Evolutionary conservation across 768 basidiomycete genomes (phyloP), one percentile per base, ranked within the genome.

Genomic region (Chalciporus pseudorubinellus): DNA sequence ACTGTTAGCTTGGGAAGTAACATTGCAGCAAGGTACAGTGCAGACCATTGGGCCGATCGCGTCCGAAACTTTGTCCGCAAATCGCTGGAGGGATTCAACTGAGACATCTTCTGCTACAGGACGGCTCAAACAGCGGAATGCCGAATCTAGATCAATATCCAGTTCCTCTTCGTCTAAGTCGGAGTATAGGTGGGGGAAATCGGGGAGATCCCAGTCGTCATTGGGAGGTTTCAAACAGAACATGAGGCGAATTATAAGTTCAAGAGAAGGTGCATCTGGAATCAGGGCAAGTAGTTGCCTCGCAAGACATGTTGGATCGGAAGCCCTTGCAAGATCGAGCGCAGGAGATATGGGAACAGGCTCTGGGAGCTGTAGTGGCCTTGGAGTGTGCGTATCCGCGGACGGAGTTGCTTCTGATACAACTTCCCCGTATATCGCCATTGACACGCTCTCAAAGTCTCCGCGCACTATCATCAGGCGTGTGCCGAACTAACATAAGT

Each of bases 391-490:
- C 12, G 66, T 61, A 2, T 68, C 55, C 11, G 65, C 65, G 8
- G 76, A 49, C 4, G 66, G 59, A 8, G 70, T 57, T 3, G 65
- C 50, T 29, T 86, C 83, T 12, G 77, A 68, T 16, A 82, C 74
- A 13, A 81, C 60, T 28, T 87, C 78, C 19, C 79, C 79, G 46
- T 78, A 78, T 52, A 78, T 73, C 46, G 61, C 66, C 58, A 67
- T 68, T 57, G 88, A 87, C 18, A 88, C 70, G 51, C 71, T 73
- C 44, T 80, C 70, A 65, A 89, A 91, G 31, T 79, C 72, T n/a
- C 89, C 90, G 60, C 84, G 85, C 55, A 92, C 76, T 51, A 92
- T 87, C 78, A 92, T 83, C 26, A 92, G 73, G 39, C 89, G 84
- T 19, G 89, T 89, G 4, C 84, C 80, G 64, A 79, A 83, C 85